Evolutionary conservation across 1,139 yeast species (phyloP).

Genomic region (Candida anutae): DNA sequence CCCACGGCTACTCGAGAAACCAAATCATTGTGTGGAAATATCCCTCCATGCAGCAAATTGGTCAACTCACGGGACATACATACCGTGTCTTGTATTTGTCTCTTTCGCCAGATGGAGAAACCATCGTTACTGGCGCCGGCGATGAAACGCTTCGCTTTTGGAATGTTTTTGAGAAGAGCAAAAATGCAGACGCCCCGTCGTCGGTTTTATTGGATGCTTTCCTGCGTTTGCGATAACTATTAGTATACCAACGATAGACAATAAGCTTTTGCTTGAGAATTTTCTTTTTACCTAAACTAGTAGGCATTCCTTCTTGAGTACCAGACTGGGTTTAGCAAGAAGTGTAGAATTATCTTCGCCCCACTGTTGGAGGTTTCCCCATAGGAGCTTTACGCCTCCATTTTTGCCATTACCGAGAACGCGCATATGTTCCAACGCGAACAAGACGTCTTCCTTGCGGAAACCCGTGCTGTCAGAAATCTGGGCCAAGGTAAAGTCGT

Average conservation of each 20-base stretch:
- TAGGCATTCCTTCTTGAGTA: background rate
- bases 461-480: slow-evolving; percentile 61
- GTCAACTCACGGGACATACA: slow-evolving; percentile 90
- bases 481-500: slow-evolving; percentile 36
- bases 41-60: slow-evolving; percentile 87
- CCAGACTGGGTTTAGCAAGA: slow-evolving; percentile 12
- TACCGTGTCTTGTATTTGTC: slow-evolving; percentile 85
- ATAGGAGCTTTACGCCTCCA: slow-evolving; percentile 10
- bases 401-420: slow-evolving; percentile 25
- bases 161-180: slow-evolving; percentile 81
- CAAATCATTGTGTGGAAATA: slow-evolving; percentile 94
- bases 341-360: slow-evolving; percentile 18
- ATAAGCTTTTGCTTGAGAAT: too few relatives aligned
- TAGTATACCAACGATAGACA: background rate
- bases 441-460: slow-evolving; percentile 57
- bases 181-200: slow-evolving; percentile 47
- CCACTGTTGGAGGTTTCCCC: slow-evolving; percentile 23
- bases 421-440: slow-evolving; percentile 56
- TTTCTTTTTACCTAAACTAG: too few relatives aligned
- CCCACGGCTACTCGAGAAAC: slow-evolving; percentile 90
- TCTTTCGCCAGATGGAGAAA: slow-evolving; percentile 94
- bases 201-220: slow-evolving; percentile 73
- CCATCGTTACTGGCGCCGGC: slow-evolving; percentile 98
- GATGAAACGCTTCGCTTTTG: slow-evolving; percentile 93
- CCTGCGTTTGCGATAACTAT: slow-evolving; percentile 55